Conservation (phyloP, 208 protist genomes). For the Trypanosoma boissoni region DNA sequence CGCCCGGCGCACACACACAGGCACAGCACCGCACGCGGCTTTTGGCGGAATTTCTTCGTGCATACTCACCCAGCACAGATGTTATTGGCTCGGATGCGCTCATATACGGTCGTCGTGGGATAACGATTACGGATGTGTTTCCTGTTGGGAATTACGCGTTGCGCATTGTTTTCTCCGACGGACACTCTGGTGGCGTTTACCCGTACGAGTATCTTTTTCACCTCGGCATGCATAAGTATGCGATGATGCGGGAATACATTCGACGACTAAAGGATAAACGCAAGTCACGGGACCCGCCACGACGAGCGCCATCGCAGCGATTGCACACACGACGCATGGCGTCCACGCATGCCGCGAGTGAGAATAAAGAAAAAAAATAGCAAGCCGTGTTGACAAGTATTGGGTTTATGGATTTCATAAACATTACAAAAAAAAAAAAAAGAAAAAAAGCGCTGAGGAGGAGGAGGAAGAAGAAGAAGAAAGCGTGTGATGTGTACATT, state of each 20-base stretch:
- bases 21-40: conserved; percentile 34
- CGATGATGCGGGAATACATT: conserved; percentile 82
- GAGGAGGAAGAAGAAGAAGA: no score
- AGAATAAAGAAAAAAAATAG: conserved; percentile 4
- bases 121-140: conserved; percentile 71
- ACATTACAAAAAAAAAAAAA: neutral
- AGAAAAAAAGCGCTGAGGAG: no score
- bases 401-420: neutral
- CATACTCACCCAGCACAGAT: conserved; percentile 83
- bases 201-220: conserved; percentile 82
- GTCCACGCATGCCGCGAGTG: neutral
- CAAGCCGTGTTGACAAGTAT: neutral
- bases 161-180: conserved; percentile 83
- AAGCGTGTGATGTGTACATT: no score
- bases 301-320: conserved; percentile 38
- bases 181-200: conserved; percentile 82
- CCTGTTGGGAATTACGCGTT: conserved; percentile 86
- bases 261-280: conserved; percentile 36
- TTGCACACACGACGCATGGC: neutral
- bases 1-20: neutral
- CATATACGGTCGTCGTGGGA: conserved; percentile 76
- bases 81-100: conserved; percentile 42
- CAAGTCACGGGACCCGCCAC: conserved; percentile 69
- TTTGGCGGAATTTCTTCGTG: conserved; percentile 81
- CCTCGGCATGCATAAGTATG: conserved; percentile 60